A percentile compares a stretch with the other conserved stretches of the same genome.
phyloP scores from a whole-genome alignment of 352 stramenopile species.

The Phytophthora nicotianae region DNA sequence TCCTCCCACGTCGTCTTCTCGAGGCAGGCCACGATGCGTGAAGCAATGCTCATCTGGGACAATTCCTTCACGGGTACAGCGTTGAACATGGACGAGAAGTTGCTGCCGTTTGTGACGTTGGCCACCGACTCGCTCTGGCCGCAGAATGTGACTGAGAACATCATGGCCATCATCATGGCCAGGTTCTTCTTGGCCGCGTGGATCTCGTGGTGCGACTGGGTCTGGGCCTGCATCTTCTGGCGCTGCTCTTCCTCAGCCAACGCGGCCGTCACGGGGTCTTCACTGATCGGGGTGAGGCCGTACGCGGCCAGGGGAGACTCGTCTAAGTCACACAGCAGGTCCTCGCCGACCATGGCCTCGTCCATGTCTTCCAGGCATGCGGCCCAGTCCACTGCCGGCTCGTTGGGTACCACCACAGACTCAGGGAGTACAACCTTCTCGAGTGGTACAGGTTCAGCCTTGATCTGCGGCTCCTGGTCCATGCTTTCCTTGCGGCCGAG shows the following conservation, averaged over 20 bases:
- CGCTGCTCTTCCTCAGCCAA: constrained; percentile 34
- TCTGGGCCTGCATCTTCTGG: constrained; percentile 36
- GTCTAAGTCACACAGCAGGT: constrained; percentile 78
- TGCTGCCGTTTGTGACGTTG: constrained; percentile 74
- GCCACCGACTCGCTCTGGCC: constrained; percentile 76
- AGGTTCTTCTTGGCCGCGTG: constrained; percentile 89
- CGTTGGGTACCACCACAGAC: constrained; percentile 35
- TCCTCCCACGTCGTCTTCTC: constrained; percentile 91
- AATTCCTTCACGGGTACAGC: constrained; percentile 77
- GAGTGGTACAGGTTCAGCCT: constrained; percentile 53
- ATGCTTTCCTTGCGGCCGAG: constrained; percentile 29
- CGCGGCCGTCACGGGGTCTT: constrained; percentile 31
- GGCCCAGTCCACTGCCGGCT: constrained; percentile 53
- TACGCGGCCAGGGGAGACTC: constrained; percentile 58
- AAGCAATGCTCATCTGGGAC: constrained; percentile 87
- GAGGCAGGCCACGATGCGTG: constrained; percentile 82
- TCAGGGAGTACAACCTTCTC: constrained; percentile 28
- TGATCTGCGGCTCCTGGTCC: constrained; percentile 46
- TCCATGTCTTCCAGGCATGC: constrained; percentile 64
- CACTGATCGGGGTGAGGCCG: constrained; percentile 35
- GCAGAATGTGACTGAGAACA: constrained; percentile 88
- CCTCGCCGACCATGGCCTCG: constrained; percentile 59
- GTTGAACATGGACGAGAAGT: constrained; percentile 84
- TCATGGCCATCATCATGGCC: constrained; percentile 90
- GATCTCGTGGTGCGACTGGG: constrained; percentile 70